Base-by-base conservation (phyloP, 129 eudicot species). In the Chrysanthemum lavandulifolium region DNA sequence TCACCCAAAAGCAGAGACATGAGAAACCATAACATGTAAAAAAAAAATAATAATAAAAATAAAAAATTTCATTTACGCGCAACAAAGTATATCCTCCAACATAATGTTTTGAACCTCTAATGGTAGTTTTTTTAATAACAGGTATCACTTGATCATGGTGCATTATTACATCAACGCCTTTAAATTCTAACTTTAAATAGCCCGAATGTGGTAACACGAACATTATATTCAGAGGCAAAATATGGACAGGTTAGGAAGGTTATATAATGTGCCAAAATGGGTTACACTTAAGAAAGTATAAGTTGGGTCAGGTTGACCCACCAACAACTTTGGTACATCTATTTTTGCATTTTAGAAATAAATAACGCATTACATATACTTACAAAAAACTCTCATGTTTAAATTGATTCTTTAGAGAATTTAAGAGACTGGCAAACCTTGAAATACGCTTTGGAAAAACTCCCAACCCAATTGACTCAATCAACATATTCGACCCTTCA, bases 1-100 rank as follows among this genome's bases (percentile, higher is more conserved):
- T 54, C 9, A 48, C 68, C 70, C 70, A 70, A 76, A 76, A 52
- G 58, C 52, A 25, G 50, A 50, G 10, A 73, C 68, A 60, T 79
- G 12, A 79, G 74, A 73, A 72, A 33, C 57, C 14, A 18, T 14
- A 49, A 33, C 18, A 14, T 56, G 64, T 10, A 27, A 43, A 57
- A 43, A 13, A 1, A 40, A 57, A 43, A 13, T 0, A 40, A 19
- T 19, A 19, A 19, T 19, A 57, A 43, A 13, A 1, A 40, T 40
- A 40, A 40, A 40, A 40, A 1, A 40, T 10, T 40, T 6, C 47
- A 40, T 40, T 7, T 0, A 40, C 47, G 10, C 2, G 47, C 10
- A 40, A 40, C 47, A 40, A 40, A 40, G 10, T 0, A 40, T 40
- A 7, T 40, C 2, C 47, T 40, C 47, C 47, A 40, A 40, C 47